Evolutionary conservation across 2,329 filamentous ascomycete species (phyloP).

Genomic region (Exophiala bonariae): DNA sequence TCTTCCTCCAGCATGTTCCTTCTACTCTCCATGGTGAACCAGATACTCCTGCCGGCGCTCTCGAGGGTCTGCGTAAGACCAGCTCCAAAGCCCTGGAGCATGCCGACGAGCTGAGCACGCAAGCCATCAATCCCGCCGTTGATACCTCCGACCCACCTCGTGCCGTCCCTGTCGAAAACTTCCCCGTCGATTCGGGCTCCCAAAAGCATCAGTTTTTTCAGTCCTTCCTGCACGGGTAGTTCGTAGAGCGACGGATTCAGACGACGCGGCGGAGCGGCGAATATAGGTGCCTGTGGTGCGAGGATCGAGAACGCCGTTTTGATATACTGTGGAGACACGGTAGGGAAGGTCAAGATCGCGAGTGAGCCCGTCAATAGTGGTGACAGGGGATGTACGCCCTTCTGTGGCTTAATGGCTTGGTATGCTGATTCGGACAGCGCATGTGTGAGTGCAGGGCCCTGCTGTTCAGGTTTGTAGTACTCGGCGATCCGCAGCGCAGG

Average conservation of each 20-base stretch:
- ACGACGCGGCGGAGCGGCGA: constrained; percentile 74
- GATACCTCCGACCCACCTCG: constrained; percentile 73
- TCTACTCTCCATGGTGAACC: constrained; percentile 83
- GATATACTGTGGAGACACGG: constrained; percentile 79
- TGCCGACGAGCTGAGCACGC: constrained; percentile 75
- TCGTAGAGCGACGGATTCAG: constrained; percentile 82
- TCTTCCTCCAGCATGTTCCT: constrained; percentile 79
- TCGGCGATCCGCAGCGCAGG: constrained; percentile 83
- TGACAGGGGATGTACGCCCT: constrained; percentile 62
- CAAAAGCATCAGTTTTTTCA: constrained; percentile 84
- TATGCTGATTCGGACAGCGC: constrained; percentile 60
- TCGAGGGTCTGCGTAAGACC: constrained; percentile 78
- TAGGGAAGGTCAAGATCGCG: constrained; percentile 76
- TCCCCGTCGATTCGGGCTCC: constrained; percentile 85
- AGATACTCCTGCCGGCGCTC: constrained; percentile 76
- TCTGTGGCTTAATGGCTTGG: constrained; percentile 49
- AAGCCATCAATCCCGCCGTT: constrained; percentile 80
- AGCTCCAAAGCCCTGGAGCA: constrained; percentile 78
- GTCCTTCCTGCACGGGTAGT: constrained; percentile 70
- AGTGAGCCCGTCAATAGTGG: constrained; percentile 80
- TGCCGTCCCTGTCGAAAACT: constrained; percentile 74
- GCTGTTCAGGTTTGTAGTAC: constrained; percentile 63
- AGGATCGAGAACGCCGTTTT: constrained; percentile 79
- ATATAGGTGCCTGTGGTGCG: constrained; percentile 65
- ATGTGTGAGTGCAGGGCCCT: constrained; percentile 51